Evolutionary conservation across 2,329 filamentous ascomycete genomes (phyloP), one percentile per base, ranked within the genome.

Genomic region (Didymella pinodella): DNA sequence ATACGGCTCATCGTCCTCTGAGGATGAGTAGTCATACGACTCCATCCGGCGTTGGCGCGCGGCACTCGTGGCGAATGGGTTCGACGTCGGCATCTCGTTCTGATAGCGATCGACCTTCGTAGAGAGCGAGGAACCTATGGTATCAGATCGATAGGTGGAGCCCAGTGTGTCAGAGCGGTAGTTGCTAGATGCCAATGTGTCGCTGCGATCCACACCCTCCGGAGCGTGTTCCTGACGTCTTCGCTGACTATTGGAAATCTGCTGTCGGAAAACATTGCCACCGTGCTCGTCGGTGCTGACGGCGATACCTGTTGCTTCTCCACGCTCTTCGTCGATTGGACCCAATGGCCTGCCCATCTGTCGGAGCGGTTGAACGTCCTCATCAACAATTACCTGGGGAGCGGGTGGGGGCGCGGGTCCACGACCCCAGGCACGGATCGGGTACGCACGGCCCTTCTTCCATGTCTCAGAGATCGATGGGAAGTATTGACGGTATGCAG

Each of bases 401-500:
- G 65, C 51, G 3, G 65, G 62, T 7, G 75, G 75, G 4, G 70
- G 67, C 4, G 70, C 67, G 4, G 81, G 80, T 38, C 79, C 79
- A 12, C 74, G 79, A n/a, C 83, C 85, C 85, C 85, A 87, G 26
- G 78, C 80, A 22, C 85, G 80, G 64, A 86, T 86, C 1, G 84
- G 83, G 66, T 86, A 84, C 25, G 85, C 85, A 10, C 85, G 81
- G 10, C 85, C 85, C 68, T 87, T 87, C 61, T 79, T 80, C 82
- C 82, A 85, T 5, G 83, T 77, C 66, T 87, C 82, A 38, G 75
- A 78, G 10, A 87, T 71, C 0, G 85, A 76, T 18, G 85, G 85
- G 73, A 86, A 87, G 68, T 87, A 87, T 69, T 87, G 85, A 45
- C 83, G 79, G 65, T 87, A 87, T 1, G 84, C 76, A 29, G 79